A percentile compares a stretch with the other conserved stretches of the same genome.
phyloP scores from a whole-genome alignment of 2,329 filamentous ascomycete genomes.

The Chaetomium sp. region DNA sequence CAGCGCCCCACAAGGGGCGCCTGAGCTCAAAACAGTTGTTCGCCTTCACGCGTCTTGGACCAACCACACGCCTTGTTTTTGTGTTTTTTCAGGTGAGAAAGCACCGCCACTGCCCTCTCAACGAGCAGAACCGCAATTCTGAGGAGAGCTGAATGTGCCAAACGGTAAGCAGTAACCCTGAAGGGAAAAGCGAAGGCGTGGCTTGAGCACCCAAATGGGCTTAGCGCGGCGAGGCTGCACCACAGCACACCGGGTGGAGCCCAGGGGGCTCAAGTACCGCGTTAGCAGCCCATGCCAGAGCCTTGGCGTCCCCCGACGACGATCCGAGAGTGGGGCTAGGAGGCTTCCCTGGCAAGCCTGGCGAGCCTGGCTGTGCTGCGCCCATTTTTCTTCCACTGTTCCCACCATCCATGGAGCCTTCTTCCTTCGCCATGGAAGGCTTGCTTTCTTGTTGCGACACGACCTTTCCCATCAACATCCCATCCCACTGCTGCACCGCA shows the following conservation, averaged over 20 bases:
- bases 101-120: constrained; percentile 12
- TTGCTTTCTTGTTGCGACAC: constrained; percentile 4
- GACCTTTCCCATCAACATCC: neutral
- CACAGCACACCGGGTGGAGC: neutral
- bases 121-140: neutral
- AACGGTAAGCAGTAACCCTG: constrained; percentile 9
- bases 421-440: constrained; percentile 12
- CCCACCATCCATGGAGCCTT: constrained; percentile 11
- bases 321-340: neutral
- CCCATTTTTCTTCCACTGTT: constrained; percentile 15
- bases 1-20: too few relatives aligned
- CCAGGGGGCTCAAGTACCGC: constrained; percentile 2
- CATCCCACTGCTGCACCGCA: too few relatives aligned
- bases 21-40: too few relatives aligned
- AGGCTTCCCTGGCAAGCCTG: constrained; percentile 8
- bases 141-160: neutral
- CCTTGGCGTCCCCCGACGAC: constrained; percentile 8
- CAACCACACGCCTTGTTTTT: too few relatives aligned
- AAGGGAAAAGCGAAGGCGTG: constrained; percentile 9
- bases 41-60: too few relatives aligned
- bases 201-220: constrained; percentile 4
- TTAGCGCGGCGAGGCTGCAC: constrained; percentile 12
- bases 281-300: constrained; percentile 4
- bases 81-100: neutral
- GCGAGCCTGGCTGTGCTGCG: constrained; percentile 6